A percentile compares a stretch with the other conserved stretches of the same genome.
phyloP scores from a whole-genome alignment of 345 rosid genomes.

The Populus pruinosa region DNA sequence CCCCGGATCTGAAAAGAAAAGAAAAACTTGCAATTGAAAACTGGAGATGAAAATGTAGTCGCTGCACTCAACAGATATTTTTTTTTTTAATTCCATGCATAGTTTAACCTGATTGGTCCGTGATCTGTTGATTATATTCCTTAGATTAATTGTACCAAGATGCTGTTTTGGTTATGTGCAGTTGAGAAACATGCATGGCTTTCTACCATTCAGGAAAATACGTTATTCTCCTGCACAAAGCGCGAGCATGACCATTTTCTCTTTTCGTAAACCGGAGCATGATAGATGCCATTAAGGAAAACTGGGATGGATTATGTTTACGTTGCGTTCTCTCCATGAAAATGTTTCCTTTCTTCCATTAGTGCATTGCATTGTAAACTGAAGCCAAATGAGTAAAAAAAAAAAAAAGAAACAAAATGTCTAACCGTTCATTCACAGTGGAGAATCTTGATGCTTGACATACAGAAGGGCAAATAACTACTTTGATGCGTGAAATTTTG shows the following conservation, averaged over 20 bases:
- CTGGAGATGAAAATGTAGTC: not conserved
- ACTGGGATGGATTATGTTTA: too few relatives aligned
- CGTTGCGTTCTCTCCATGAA: not conserved
- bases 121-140: not conserved
- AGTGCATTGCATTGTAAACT: not conserved
- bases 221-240: too few relatives aligned
- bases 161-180: not conserved
- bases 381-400: not conserved
- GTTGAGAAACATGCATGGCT: too few relatives aligned
- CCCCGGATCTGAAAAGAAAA: not conserved
- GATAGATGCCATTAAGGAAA: not conserved
- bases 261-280: not conserved
- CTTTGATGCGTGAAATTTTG: too few relatives aligned
- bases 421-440: too few relatives aligned
- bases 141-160: not conserved
- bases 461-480: too few relatives aligned
- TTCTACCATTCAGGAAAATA: not conserved
- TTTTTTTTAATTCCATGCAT: not conserved
- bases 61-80: too few relatives aligned
- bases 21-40: not conserved
- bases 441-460: too few relatives aligned
- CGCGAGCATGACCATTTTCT: not conserved
- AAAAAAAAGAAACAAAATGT: too few relatives aligned
- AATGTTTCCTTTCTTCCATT: not conserved
- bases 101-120: not conserved